Percentiles rank a stretch among this genome's conserved stretches.
phyloP scores from a whole-genome alignment of 176 grass and related monocot genomes.

The Carex littledalei region DNA sequence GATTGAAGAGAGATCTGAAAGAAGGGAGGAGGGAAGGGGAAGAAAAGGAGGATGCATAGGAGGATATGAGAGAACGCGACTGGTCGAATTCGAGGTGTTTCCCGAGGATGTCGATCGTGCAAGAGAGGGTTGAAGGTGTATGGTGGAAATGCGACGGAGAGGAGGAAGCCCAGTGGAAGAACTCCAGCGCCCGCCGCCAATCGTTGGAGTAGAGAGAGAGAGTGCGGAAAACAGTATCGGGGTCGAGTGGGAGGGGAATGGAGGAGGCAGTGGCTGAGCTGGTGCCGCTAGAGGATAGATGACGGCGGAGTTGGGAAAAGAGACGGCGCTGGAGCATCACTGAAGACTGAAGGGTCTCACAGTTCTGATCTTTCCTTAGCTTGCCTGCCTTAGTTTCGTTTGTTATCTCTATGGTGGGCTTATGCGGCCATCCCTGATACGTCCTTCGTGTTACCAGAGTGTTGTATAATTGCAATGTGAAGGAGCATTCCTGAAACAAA shows the following conservation, averaged over 20 bases:
- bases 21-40: constrained; percentile 20
- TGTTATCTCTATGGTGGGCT: too few species aligned
- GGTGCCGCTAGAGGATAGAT: background rate
- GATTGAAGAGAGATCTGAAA: constrained; percentile 37
- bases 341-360: background rate
- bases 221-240: constrained; percentile 30
- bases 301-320: background rate
- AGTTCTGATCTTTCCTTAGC: background rate
- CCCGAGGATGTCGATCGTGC: constrained; percentile 69
- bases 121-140: constrained; percentile 47
- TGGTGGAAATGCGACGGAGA: constrained; percentile 29
- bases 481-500: too few species aligned
- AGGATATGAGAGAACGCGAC: constrained; percentile 56
- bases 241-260: background rate
- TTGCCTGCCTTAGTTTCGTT: too few species aligned
- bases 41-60: constrained; percentile 5
- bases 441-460: too few species aligned
- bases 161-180: constrained; percentile 73
- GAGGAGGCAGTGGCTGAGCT: background rate
- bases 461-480: too few species aligned
- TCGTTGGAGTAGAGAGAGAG: constrained; percentile 82
- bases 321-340: background rate
- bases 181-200: constrained; percentile 71
- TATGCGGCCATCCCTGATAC: too few species aligned
- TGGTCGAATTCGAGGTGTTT: constrained; percentile 84